phyloP scores from a whole-genome alignment of 495 filamentous ascomycete genomes.

The Cercophora scortea region DNA sequence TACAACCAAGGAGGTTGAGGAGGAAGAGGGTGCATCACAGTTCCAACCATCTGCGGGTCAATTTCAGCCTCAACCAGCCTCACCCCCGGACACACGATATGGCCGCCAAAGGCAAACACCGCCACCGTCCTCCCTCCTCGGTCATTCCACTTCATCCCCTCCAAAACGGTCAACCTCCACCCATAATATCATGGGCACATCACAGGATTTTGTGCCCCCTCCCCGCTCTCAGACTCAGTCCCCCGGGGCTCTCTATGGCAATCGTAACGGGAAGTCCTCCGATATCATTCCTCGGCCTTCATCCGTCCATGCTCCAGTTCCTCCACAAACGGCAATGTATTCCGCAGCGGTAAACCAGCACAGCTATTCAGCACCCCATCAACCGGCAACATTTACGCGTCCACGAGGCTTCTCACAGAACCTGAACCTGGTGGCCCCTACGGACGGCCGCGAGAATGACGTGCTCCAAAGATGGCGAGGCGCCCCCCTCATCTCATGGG shows the following conservation, averaged over 20 bases:
- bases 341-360: neutral
- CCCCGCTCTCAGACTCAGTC: conserved; percentile 82
- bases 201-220: conserved; percentile 46
- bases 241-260: conserved; percentile 54
- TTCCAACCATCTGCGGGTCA: conserved; percentile 15
- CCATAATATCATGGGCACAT: conserved; percentile 31
- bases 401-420: conserved; percentile 34
- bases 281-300: conserved; percentile 60
- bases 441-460: conserved; percentile 74
- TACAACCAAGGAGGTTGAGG: conserved; percentile 45
- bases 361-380: too few species aligned
- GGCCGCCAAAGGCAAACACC: conserved; percentile 29
- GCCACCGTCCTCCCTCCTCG: conserved; percentile 32
- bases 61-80: conserved; percentile 10
- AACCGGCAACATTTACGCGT: conserved; percentile 2
- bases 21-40: conserved; percentile 29
- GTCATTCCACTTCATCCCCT: conserved; percentile 36
- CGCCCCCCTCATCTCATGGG: conserved; percentile 77
- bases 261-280: conserved; percentile 32
- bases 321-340: conserved; percentile 33
- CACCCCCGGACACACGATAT: conserved; percentile 24
- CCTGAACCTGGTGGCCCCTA: conserved; percentile 48
- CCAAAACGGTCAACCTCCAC: conserved; percentile 44
- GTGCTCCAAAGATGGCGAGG: conserved; percentile 84
- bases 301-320: conserved; percentile 53